Evolutionary conservation across 768 basidiomycete species (phyloP), one percentile per base, ranked within the genome.

Genomic region (Tephrocybe sp.): DNA sequence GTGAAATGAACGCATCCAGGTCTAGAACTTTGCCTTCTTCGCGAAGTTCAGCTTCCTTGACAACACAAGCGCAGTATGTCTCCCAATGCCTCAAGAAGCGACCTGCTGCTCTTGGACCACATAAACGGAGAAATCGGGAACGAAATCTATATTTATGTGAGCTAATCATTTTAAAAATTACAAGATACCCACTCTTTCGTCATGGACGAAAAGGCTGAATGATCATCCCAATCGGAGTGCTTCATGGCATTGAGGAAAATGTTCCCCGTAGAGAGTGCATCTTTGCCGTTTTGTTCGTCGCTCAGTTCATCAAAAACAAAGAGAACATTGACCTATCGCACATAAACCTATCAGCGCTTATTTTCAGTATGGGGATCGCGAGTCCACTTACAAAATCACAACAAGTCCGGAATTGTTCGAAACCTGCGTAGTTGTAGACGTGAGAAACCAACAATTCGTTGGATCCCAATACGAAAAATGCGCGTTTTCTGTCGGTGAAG

Each of bases 301-400:
- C 81, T 84, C 45, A 84, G 73, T 64, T 86, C 84, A 63, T 87
- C 86, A 41, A 85, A 72, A 50, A 82, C 79, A 66, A 83, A 86
- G 24, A 87, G 74, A 11, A 82, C 66, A 57, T 86, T 84, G 51
- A 84, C 70, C 77, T 77, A 34, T 31, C 26, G 38, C 32, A 11
- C 26, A 42, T 25, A 19, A 19, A 36, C 2, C 12, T 26, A 48
- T 54, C 42, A 43, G 39, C 37, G 18, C 19, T 11, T 6, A 46
- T 27, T 31, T 21, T 24, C 50, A 22, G 46, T 12, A 42, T 42
- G n/a, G n/a, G 11, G 9, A n/a, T 18, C n/a, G 49, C 11, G 36
- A 36, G 24, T 34, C 24, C 43, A 62, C 72, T 65, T 56, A 82
- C 75, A 52, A 83, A 82, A 64, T 86, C 84, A 59, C 83, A 84